phyloP scores from a whole-genome alignment of 1,139 yeast genomes.

The Chernovozyma aurita region DNA sequence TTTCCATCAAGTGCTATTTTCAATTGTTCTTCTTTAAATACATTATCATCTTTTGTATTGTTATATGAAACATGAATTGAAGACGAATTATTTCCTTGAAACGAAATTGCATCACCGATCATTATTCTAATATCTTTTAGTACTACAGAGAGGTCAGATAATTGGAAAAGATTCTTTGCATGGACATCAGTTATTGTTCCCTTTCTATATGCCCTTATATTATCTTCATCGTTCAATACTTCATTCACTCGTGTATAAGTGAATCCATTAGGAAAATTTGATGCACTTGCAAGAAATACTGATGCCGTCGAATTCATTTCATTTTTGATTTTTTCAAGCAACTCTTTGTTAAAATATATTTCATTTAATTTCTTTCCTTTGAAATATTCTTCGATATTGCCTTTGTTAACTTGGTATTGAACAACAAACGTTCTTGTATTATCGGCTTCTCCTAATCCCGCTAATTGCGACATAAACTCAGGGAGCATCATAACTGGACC shows the following conservation, averaged over 20 bases:
- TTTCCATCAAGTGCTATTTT: conserved; percentile 9
- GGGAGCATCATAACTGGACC: conserved; percentile 70
- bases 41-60: neutral
- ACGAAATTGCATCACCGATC: conserved; percentile 18
- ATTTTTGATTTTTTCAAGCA: conserved; percentile 11
- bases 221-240: conserved; percentile 18
- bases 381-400: conserved; percentile 20
- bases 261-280: conserved; percentile 31
- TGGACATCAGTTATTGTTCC: conserved; percentile 13
- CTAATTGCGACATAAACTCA: conserved; percentile 40
- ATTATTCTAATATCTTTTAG: conserved; percentile 20
- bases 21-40: conserved; percentile 13
- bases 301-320: conserved; percentile 13
- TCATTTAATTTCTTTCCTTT: conserved; percentile 13
- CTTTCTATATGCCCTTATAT: conserved; percentile 8
- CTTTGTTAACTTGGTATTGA: conserved; percentile 17
- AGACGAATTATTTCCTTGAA: conserved; percentile 10
- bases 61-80: conserved; percentile 11
- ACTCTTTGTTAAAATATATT: conserved; percentile 13
- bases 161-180: conserved; percentile 22
- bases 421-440: conserved; percentile 37
- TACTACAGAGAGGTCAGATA: conserved; percentile 26
- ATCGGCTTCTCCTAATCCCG: conserved; percentile 45
- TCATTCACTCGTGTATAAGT: conserved; percentile 35
- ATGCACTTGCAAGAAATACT: conserved; percentile 20